These are phyloP conservation scores for Thalassiosira pacifica DNA, from an alignment of 352 stramenopile genomes.

Conservation along the genomic window DNA sequence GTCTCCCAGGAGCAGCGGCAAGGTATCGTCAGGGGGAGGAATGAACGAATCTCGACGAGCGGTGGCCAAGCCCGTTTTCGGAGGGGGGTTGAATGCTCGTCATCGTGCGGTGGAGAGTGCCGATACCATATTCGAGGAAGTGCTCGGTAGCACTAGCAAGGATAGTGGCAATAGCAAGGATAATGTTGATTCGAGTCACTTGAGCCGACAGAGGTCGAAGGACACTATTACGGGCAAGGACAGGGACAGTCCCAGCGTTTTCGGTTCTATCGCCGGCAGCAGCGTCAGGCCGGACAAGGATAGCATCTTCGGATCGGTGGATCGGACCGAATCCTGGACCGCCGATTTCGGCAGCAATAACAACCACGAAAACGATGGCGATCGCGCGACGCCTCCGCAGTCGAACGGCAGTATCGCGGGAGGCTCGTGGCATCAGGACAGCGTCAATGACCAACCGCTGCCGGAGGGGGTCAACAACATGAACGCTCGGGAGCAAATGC, in stretches of 20 bases:
- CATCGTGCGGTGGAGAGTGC: background rate
- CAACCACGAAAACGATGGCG: background rate
- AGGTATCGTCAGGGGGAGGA: background rate
- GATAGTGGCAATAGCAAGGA: background rate
- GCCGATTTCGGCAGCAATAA: background rate
- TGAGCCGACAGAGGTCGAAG: background rate
- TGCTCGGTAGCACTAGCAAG: background rate
- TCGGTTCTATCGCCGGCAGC: background rate
- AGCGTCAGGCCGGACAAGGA: background rate
- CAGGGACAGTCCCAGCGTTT: too few relatives aligned
- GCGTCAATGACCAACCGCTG: conserved; percentile 19
- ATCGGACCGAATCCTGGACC: background rate
- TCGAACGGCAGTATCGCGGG: background rate
- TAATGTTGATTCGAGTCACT: background rate
- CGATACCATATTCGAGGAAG: background rate
- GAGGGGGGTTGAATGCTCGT: background rate
- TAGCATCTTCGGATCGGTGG: background rate
- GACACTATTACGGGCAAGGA: background rate
- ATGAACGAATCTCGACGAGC: background rate
- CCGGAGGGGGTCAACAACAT: conserved; percentile 18
- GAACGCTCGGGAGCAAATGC: conserved; percentile 41
- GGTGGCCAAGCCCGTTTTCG: background rate
- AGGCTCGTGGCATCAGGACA: background rate
- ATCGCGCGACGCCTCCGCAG: background rate
- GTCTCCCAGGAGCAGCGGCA: too few relatives aligned